Percentiles rank a stretch among this genome's conserved stretches.
Evolutionary conservation across 2,329 filamentous ascomycete genomes (phyloP).

Genomic region (Aspergillus versicolor): DNA sequence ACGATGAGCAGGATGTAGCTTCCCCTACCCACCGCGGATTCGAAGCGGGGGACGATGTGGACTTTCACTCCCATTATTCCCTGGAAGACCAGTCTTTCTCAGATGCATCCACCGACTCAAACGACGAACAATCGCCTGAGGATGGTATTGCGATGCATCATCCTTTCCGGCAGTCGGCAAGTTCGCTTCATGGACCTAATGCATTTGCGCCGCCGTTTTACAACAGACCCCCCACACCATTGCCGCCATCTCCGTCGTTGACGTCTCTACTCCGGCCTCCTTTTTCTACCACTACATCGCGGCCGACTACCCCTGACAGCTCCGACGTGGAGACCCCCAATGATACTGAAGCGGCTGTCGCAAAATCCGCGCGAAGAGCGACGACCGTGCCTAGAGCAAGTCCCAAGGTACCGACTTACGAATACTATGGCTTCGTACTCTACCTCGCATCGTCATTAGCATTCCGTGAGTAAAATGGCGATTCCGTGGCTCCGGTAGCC

Average conservation of each 20-base stretch:
- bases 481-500: no score
- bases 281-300: conserved; percentile 67
- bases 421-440: conserved; percentile 98
- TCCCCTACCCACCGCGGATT: conserved; percentile 30
- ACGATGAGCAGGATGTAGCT: conserved; percentile 29
- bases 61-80: conserved; percentile 49
- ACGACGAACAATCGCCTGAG: conserved; percentile 28
- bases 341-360: conserved; percentile 60
- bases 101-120: conserved; percentile 33
- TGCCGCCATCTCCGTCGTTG: conserved; percentile 87
- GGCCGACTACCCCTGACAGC: conserved; percentile 90
- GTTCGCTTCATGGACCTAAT: conserved; percentile 44
- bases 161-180: conserved; percentile 41
- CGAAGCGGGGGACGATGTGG: conserved; percentile 37
- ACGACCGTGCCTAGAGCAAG: conserved; percentile 76
- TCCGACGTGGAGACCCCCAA: conserved; percentile 76
- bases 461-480: conserved; percentile 60
- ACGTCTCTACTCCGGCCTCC: conserved; percentile 81
- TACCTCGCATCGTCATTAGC: conserved; percentile 84
- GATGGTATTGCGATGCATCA: conserved; percentile 34
- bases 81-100: conserved; percentile 39
- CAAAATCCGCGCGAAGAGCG: conserved; percentile 58
- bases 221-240: conserved; percentile 89
- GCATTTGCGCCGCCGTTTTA: conserved; percentile 84
- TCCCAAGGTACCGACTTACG: conserved; percentile 96